Base-by-base conservation (phyloP, 768 basidiomycete genomes). In the Rhodotorula taiwanensis region DNA sequence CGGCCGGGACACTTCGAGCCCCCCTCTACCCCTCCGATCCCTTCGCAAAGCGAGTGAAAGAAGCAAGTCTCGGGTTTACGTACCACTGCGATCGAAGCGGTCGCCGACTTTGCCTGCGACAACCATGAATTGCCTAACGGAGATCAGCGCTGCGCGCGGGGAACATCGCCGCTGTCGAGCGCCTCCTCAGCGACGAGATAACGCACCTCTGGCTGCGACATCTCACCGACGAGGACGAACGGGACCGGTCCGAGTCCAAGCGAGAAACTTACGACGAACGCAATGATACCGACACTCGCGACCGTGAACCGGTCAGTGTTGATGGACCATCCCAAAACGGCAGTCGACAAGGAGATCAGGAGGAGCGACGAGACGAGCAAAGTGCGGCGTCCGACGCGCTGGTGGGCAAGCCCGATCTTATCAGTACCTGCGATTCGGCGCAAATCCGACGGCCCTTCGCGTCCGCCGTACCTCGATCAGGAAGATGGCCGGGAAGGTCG, bases 181-280 rank as follows among this genome's bases (percentile, higher is more conserved):
- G n/a, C n/a, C 2, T 7, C 4, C 27, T 33, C 31, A 41, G 16
- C 27, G 13, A 25, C 4, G 28, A 55, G 45, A 27, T n/a, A n/a
- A n/a, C 52, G 45, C 44, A 86, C 89, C 71, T 86, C 81, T 53
- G 81, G 75, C 3, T 90, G 90, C 4, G 91, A 86, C 27, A 95
- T 83, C 73, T 97, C 92, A 21, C 91, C 84, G 36, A 94, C 84
- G 75, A 97, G 85, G 43, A 98, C 84, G 73, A 92, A 98, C 0
- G 94, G 93, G 39, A 97, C 78, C 3, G 94, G 92, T 1, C 94
- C 94, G 23, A 97, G 80, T 4, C 93, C 94, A 39, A 87, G 76
- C 3, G 92, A 88, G 75, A 93, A 97, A 1, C 88, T 87, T 76
- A 88, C 88, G 44, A 64, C 60, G 39, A 78, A 75, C 5, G 63